Base-by-base conservation (phyloP, 2,329 filamentous ascomycete species). In the Fusarium fujikuroi region DNA sequence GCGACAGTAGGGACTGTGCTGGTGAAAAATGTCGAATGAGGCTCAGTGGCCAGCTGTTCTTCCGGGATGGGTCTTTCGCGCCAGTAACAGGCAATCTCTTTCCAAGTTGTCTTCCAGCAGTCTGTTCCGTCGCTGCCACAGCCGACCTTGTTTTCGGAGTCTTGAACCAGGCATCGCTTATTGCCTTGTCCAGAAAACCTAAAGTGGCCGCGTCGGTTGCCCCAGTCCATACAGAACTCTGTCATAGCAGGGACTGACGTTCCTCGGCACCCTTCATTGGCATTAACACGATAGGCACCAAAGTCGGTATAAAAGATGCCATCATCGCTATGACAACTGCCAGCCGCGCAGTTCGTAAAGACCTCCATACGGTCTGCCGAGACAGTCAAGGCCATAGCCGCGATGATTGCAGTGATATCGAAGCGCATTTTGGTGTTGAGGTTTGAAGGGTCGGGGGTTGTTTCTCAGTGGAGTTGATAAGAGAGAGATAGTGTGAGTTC, bases 301-400 rank as follows among this genome's bases (percentile, higher is more conserved):
- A 19, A 44, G 23, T 44, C 43, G 23, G 43, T 25, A 12, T 44
- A 44, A 4, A 44, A 44, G 7, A 2, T 44, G 16, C n/a, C n/a
- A 2, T 43, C n/a, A 8, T 7, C 2, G 18, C n/a, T 43, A 2
- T 23, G 0, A 1, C n/a, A 43, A 25, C 6, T 8, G 42, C 4
- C 5, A 25, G 42, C 1, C 10, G 1, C 7, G n/a, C 42, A 43
- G 8, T 0, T 8, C 0, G 40, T 43, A 7, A 43, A 43, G 42
- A 43, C 42, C n/a, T 43, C 42, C n/a, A 43, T 11, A 3, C 15
- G n/a, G 15, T 23, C 42, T 18, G 42, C 42, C 6, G 42, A 43
- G n/a, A 23, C 42, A 5, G 15, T 12, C 9, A 43, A 11, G 15
- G 42, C 42, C n/a, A 43, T 23, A 8, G 42, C 42, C 9, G 15